Percentiles rank a stretch among this genome's conserved stretches.
Conservation (phyloP, 169 alveolate species). For the Gregarina niphandrodes region DNA sequence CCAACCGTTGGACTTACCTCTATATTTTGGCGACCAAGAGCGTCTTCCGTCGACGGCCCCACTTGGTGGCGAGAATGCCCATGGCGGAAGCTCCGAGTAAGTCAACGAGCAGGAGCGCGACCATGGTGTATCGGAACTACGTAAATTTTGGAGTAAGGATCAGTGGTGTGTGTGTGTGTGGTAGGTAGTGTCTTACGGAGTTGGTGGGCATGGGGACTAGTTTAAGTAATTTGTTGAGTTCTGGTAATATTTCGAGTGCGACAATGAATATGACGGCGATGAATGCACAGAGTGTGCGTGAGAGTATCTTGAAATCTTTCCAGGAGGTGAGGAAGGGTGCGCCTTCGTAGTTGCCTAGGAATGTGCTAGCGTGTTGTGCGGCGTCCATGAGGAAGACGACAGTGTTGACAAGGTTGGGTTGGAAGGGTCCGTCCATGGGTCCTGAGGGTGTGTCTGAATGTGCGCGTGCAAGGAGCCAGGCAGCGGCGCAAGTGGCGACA, state of each 20-base stretch:
- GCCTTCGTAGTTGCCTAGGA: conserved; percentile 55
- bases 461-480: conserved; percentile 42
- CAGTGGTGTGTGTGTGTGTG: too few species aligned
- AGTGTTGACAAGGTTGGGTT: conserved; percentile 55
- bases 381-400: conserved; percentile 42
- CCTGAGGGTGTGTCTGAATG: conserved; percentile 9
- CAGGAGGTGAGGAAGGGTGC: conserved; percentile 50
- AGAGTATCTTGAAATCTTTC: conserved; percentile 27
- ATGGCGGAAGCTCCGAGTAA: too few species aligned
- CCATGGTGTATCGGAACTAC: too few species aligned
- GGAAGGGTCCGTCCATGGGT: conserved; percentile 49
- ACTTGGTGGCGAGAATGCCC: too few species aligned
- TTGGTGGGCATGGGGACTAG: conserved; percentile 11
- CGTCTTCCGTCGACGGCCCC: too few species aligned
- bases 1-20: too few species aligned
- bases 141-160: too few species aligned
- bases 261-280: conserved; percentile 1
- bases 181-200: not conserved
- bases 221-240: conserved; percentile 5
- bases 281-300: conserved; percentile 5
- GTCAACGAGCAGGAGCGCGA: too few species aligned
- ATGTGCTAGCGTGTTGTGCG: conserved; percentile 41
- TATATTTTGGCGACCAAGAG: too few species aligned
- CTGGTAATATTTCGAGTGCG: conserved; percentile 8
- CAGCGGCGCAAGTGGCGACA: conserved; percentile 26